Evolutionary conservation across 768 basidiomycete genomes (phyloP), one percentile per base, ranked within the genome.

Genomic region (Panellus pusillus): DNA sequence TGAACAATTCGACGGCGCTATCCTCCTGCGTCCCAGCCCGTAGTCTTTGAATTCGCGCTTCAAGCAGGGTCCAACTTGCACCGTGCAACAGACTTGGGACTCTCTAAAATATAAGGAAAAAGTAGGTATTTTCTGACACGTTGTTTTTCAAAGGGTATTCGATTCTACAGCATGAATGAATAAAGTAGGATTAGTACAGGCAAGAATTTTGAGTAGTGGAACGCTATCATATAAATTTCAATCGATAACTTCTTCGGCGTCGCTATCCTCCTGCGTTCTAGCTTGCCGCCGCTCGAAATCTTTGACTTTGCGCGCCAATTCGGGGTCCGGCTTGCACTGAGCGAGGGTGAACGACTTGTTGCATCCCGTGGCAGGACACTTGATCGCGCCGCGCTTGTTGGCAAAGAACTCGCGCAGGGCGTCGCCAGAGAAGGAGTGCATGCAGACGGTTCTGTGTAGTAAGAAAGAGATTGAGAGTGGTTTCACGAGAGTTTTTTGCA

Each of bases 351-450:
- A 80, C 29, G 62, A 59, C 65, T 86, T 77, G 58, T 74, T 80
- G 68, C 91, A 93, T 0, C 91, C 91, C 19, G 89, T 72, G 4
- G 86, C 78, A 40, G 91, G 91, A 61, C 91, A 93, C 51, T 74
- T 72, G 54, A 72, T 72, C 42, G 71, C 71, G 54, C 60, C 52
- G 57, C 67, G 59, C 11, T 60, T 58, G 44, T 64, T 68, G 31
- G 62, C 65, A 63, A 95, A 81, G 62, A 83, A 84, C 4, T 83
- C 83, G 39, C 69, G 68, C 57, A 98, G 89, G 1, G 91, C 84
- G 42, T 70, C 79, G 41, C 72, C 77, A 3, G 91, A 93, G 73
- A 87, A 98, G 1, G 88, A 89, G 68, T 98, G 95, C 0, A 81
- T 75, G 68, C 95, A 97, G 28, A 81, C 65, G 37, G 69, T 45